Evolutionary conservation across 129 eudicot species (phyloP).

Genomic region (Silybum marianum): DNA sequence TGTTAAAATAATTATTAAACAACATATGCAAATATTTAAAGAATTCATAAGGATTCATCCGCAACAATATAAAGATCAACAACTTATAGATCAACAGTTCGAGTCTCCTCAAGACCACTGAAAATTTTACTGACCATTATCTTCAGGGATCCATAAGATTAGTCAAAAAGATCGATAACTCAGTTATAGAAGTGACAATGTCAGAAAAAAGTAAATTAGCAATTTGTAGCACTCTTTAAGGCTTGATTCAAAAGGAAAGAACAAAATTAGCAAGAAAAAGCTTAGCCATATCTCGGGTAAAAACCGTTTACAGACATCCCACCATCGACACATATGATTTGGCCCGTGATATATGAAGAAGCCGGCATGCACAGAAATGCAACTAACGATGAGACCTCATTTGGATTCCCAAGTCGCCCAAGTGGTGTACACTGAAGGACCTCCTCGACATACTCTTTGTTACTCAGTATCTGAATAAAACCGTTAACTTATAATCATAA

Average conservation of each 20-base stretch:
- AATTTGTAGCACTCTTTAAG: neutral
- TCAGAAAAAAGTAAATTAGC: neutral
- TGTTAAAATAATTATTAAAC: too few relatives aligned
- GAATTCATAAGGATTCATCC: too few relatives aligned
- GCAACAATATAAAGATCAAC: neutral
- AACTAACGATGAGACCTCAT: constrained; percentile 63
- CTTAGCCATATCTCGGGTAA: constrained; percentile 51
- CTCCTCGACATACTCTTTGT: constrained; percentile 64
- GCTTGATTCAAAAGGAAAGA: neutral
- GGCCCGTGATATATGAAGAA: constrained; percentile 75
- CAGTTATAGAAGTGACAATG: neutral
- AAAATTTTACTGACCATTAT: too few relatives aligned
- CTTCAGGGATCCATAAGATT: neutral
- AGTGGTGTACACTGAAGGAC: constrained; percentile 68
- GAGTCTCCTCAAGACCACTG: neutral
- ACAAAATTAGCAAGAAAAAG: neutral
- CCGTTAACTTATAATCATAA: neutral
- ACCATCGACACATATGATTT: constrained; percentile 77
- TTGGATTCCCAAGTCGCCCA: constrained; percentile 70
- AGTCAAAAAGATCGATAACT: neutral
- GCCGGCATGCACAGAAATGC: constrained; percentile 85
- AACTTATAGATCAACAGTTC: neutral
- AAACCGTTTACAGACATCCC: constrained; percentile 79
- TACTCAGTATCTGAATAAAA: constrained; percentile 48
- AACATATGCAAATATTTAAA: too few relatives aligned